Evolutionary conservation across 2,329 filamentous ascomycete genomes (phyloP).

Genomic region (Fusarium piperis): DNA sequence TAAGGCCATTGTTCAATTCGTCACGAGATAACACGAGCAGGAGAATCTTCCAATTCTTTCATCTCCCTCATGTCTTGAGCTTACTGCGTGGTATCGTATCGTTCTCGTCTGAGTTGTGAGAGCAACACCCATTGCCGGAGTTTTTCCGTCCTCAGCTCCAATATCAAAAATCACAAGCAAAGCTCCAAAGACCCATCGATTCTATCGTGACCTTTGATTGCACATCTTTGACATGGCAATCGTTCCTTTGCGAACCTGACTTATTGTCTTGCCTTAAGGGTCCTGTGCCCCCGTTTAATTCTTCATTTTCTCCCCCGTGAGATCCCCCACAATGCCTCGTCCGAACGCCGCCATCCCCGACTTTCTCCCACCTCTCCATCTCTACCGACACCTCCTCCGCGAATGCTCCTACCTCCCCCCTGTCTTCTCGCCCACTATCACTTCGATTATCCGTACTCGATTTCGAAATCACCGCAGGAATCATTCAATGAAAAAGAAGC

Average conservation of each 20-base stretch:
- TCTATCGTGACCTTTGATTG: not conserved
- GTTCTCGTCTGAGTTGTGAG: not conserved
- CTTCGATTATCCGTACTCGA: slow-evolving; percentile 53
- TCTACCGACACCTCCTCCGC: slow-evolving; percentile 69
- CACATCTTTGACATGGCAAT: not conserved
- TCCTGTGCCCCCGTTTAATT: slow-evolving; percentile 7
- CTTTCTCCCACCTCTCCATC: slow-evolving; percentile 43
- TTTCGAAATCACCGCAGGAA: slow-evolving; percentile 56
- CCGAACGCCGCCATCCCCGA: slow-evolving; percentile 40
- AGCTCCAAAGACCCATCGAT: not conserved
- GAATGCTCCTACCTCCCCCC: slow-evolving; percentile 69
- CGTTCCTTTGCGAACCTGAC: not conserved
- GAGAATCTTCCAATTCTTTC: not conserved
- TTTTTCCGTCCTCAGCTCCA: slow-evolving; percentile 18
- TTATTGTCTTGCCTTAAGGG: not conserved
- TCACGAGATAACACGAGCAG: not conserved
- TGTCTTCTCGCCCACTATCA: slow-evolving; percentile 57
- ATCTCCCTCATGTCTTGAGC: not conserved
- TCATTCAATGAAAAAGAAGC: slow-evolving; percentile 39
- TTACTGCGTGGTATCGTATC: not conserved
- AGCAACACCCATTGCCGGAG: slow-evolving; percentile 9
- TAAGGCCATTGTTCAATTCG: not conserved
- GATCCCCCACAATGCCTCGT: slow-evolving; percentile 40
- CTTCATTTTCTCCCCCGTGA: not conserved
- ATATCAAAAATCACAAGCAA: slow-evolving; percentile 9